Evolutionary conservation across 129 eudicot genomes (phyloP), one percentile per base, ranked within the genome.

Genomic region (Centrapalus pauciflorus): DNA sequence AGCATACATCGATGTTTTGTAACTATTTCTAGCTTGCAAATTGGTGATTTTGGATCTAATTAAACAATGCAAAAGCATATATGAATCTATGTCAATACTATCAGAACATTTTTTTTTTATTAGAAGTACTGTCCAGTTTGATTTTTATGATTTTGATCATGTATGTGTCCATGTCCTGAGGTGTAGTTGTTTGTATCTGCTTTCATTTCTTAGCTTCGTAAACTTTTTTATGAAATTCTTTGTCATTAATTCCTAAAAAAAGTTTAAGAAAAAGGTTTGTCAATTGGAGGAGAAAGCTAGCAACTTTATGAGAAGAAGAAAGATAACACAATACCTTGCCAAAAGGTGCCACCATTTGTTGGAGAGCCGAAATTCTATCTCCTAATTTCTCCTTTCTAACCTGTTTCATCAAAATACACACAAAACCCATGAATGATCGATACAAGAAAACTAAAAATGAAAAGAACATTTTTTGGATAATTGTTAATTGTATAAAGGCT

Each of bases 351-450:
- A 88, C 96, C 67, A 88, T 63, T 61, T 88, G 96, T 64, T 88
- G 96, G 68, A 88, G 96, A 48, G 96, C 87, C 50, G 96, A 85
- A 69, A 88, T 88, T 80, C 96, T 82, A 82, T 88, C 96, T 58
- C 96, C 96, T 74, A 88, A 55, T 73, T 88, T 88, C 82, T 88
- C 92, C 64, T 88, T 88, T 51, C 92, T 82, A 68, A 88, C 83
- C 96, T 88, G 81, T 71, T 50, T 56, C 55, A 60, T 9, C 23
- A 34, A 67, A 51, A 35, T 51, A 51, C 52, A 50, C 55, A 25
- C 56, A 66, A 17, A 17, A 48, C 1, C 35, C 41, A 56, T 56
- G 34, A 28, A 66, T 26, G 13, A 9, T 3, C 9, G 69, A 27
- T 61, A 29, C 25, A 20, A 32, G 10, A 49, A 11, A 49, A 17